A percentile compares a stretch with the other conserved stretches of the same genome.
phyloP scores from a whole-genome alignment of 192 early-diverging fungal species.

The Coemansia sp. region DNA sequence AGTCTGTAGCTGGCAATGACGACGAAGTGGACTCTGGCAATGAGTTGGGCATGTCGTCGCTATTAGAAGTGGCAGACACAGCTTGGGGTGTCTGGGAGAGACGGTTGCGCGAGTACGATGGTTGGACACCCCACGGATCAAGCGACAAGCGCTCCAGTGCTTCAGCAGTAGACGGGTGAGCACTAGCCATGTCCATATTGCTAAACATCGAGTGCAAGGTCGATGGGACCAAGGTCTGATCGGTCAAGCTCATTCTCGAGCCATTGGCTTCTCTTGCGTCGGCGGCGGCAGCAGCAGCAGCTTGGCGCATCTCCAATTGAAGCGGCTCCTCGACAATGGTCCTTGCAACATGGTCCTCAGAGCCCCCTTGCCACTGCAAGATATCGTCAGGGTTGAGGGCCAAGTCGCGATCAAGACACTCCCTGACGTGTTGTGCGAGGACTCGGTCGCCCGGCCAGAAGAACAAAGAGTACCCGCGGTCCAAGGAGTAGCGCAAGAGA shows the following conservation, averaged over 20 bases:
- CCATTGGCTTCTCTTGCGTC: neutral
- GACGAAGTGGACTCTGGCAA: too few relatives aligned
- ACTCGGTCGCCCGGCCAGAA: slow-evolving; percentile 61
- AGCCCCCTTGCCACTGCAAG: slow-evolving; percentile 27
- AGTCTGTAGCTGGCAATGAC: neutral
- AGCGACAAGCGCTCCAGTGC: slow-evolving; percentile 45
- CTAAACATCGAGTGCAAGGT: slow-evolving; percentile 20
- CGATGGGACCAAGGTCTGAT: slow-evolving; percentile 48
- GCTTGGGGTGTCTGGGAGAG: neutral
- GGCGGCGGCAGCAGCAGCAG: too few relatives aligned
- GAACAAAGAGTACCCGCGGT: slow-evolving; percentile 40
- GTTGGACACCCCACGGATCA: slow-evolving; percentile 2
- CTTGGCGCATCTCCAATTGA: neutral
- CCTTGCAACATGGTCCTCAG: slow-evolving; percentile 24
- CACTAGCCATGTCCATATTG: slow-evolving; percentile 9
- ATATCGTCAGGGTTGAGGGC: slow-evolving; percentile 16
- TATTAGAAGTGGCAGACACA: neutral
- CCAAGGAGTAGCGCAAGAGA: slow-evolving; percentile 37
- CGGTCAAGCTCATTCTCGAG: slow-evolving; percentile 21
- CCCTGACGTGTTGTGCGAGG: slow-evolving; percentile 67
- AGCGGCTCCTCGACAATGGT: slow-evolving; percentile 25
- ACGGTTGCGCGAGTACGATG: neutral
- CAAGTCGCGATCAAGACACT: slow-evolving; percentile 79
- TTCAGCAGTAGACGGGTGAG: slow-evolving; percentile 21
- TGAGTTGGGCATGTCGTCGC: neutral